Conservation (phyloP, 768 basidiomycete genomes). For the Kwoniella sp. region DNA sequence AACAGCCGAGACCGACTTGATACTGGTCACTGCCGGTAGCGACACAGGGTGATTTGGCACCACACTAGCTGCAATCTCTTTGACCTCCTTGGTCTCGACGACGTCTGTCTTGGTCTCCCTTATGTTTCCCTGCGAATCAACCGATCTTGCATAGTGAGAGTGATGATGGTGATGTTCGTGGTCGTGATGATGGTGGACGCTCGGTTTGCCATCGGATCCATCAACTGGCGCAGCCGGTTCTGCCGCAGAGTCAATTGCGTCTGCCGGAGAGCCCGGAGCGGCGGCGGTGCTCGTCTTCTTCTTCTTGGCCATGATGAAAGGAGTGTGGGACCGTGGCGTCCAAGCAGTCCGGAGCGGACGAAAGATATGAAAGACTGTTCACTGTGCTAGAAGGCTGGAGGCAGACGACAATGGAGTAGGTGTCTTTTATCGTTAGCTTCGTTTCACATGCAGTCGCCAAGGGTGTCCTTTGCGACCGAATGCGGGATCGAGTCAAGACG, state of each 20-base stretch:
- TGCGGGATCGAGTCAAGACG: too few species aligned
- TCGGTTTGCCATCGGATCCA: not conserved
- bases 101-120: constrained; percentile 16
- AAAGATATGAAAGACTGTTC: too few species aligned
- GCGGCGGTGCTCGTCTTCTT: constrained; percentile 3
- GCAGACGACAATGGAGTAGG: too few species aligned
- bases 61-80: constrained; percentile 1
- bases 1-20: not conserved
- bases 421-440: too few species aligned
- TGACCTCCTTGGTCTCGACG: constrained; percentile 11
- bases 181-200: constrained; percentile 25
- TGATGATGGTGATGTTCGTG: constrained; percentile 39
- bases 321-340: not conserved
- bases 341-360: too few species aligned
- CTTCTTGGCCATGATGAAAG: constrained; percentile 5
- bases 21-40: too few species aligned
- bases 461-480: too few species aligned
- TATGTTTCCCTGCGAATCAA: constrained; percentile 14
- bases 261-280: not conserved
- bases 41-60: too few species aligned
- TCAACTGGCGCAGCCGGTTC: not conserved
- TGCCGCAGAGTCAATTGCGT: not conserved
- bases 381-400: too few species aligned
- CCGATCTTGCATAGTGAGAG: constrained; percentile 32
- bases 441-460: too few species aligned